These are phyloP conservation scores for Fusarium acutatum DNA, from an alignment of 2,329 filamentous ascomycete genomes.

Conservation along the genomic window DNA sequence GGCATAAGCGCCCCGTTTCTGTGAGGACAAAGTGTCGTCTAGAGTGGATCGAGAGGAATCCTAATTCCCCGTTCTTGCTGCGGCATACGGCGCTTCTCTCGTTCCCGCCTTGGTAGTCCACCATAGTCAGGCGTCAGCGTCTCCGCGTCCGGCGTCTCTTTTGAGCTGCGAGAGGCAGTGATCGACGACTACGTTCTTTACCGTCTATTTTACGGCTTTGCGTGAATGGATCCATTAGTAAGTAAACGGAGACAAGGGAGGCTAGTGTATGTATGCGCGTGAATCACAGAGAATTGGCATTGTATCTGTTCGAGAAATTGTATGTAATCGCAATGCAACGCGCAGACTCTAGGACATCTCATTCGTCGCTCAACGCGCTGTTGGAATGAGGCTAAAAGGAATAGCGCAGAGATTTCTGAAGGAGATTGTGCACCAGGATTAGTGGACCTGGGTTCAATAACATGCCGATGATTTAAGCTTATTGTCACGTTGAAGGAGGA, in stretches of 20 bases:
- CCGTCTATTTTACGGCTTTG: constrained; percentile 8
- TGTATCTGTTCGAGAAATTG: neutral
- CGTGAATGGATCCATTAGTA: constrained; percentile 14
- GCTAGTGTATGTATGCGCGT: constrained; percentile 16
- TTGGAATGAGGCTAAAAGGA: constrained; percentile 17
- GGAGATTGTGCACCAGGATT: constrained; percentile 2
- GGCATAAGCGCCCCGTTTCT: constrained; percentile 23
- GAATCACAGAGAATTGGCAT: constrained; percentile 13
- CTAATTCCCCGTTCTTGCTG: constrained; percentile 16
- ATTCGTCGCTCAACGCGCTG: constrained; percentile 8
- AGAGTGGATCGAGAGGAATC: constrained; percentile 8
- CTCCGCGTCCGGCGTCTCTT: constrained; percentile 30
- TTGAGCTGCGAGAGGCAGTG: constrained; percentile 14
- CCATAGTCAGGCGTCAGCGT: constrained; percentile 18
- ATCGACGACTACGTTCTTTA: constrained; percentile 10
- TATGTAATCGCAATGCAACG: constrained; percentile 17
- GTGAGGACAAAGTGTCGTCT: constrained; percentile 19
- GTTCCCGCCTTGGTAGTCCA: constrained; percentile 10
- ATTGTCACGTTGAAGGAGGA: constrained; percentile 36
- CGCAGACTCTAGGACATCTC: neutral
- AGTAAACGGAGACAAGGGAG: constrained; percentile 11
- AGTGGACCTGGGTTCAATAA: constrained; percentile 21
- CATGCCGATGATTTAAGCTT: constrained; percentile 42
- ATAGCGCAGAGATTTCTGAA: constrained; percentile 25
- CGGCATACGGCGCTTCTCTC: constrained; percentile 23